Base-by-base conservation (phyloP, 2,329 filamentous ascomycete genomes). In the Albophoma yamanashiensis region DNA sequence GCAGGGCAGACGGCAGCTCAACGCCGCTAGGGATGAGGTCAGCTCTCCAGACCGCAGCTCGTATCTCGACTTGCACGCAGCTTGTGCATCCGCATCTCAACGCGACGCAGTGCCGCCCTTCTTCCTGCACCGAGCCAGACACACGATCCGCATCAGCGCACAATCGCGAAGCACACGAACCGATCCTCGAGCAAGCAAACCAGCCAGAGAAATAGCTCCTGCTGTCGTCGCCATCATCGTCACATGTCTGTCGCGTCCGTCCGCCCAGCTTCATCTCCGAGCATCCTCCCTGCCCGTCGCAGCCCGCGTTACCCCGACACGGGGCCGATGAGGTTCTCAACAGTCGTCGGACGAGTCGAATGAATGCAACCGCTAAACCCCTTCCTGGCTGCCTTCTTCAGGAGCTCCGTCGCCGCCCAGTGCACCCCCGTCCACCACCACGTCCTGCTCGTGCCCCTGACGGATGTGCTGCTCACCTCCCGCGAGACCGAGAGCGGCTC, bases 351-450 rank as follows among this genome's bases (percentile, higher is more conserved):
- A 59, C 64, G 68, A 73, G 70, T 67, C 72, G 74, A 74, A 71
- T 75, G 74, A 76, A 96, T 96, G 92, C 92, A 92, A 88, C 91
- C 94, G 80, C 84, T 97, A 87, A 99, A 99, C 79, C 94, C 94
- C 75, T 97, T 97, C 79, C 84, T 99, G 76, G 88, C 90, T 82
- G 92, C 93, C 82, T 97, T 99, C 86, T 97, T 97, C 84, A 92
- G 91, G 81, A 97, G 92, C 84, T 87, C 91, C 75, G 84, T 97
- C 73, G 89, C 89, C 68, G 81, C 89, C 70, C 93, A 97, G 86
- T 97, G 94, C 81, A 85, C 88, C 64, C 92, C 94, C 59, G 84
- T 92, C 65, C 89, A 94, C 75, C 91, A 96, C 74, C 91, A 97
- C 80, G 86, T 99, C 69, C 84, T 99, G 60, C 88, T 99, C 58